Base-by-base conservation (phyloP, 208 protist genomes). In the Trypanosoma boissoni region DNA sequence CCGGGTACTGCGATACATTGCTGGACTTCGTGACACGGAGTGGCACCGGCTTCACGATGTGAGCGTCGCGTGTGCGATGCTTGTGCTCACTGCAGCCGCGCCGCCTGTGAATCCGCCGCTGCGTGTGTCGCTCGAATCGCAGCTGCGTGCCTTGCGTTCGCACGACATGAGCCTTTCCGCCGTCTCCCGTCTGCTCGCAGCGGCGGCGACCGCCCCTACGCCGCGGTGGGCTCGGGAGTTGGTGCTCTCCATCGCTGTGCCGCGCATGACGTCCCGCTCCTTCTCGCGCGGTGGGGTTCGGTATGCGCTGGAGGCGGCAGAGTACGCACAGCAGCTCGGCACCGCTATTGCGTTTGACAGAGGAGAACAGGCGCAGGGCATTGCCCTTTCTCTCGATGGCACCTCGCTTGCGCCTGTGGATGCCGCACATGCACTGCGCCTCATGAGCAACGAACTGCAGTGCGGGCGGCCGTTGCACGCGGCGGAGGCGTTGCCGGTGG, bases 361-460 rank as follows among this genome's bases (percentile, higher is more conserved):
- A n/a, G n/a, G 24, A 44, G 24, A 24, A 14, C 18, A 34, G n/a
- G 23, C 7, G 3, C 14, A 8, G 31, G 52, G n/a, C n/a, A 27
- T 48, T 21, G n/a, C 6, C 2, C 51, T 75, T 44, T 10, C 6
- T 21, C 39, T 75, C 6, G 57, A 75, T 52, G 14, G 68, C 7
- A 23, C 56, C 31, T 1, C 18, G 14, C 20, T 61, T 24, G 6
- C 55, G 0, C 31, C 49, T 1, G 49, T 58, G 5, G 73, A 79
- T 60, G 66, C 73, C 14, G 73, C 73, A 26, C 63, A 71, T 36
- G 14, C 68, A 12, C 18, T 79, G 46, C 24, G 61, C 12, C 39
- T 79, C 1, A 56, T 74, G 56, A 63, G 59, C 57, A 39, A 58
- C 27, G 57, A 58, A 46, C 21, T 64, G 10, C 55, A 29, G 18